Evolutionary conservation across 202 grass and related monocot species (phyloP).

Genomic region (Tripidium arundinaceum): DNA sequence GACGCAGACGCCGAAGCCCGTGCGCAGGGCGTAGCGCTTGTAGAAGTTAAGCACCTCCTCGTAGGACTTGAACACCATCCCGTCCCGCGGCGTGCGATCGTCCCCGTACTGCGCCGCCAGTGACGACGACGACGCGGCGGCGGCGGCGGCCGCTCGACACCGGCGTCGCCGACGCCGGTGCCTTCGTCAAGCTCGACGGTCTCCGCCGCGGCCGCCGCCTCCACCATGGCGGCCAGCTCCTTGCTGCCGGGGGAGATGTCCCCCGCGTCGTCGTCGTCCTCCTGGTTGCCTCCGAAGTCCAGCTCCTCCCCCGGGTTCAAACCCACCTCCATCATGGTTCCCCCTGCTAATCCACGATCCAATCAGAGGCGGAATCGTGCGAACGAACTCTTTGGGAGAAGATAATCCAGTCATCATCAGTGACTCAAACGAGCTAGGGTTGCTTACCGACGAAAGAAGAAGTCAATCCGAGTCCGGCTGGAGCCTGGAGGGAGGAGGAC

Average conservation of each 20-base stretch:
- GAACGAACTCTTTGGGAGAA: not conserved
- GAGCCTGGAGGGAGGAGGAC: not conserved
- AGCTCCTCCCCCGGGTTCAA: slow-evolving; percentile 35
- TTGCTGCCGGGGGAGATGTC: slow-evolving; percentile 40
- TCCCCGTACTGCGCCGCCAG: slow-evolving; percentile 29
- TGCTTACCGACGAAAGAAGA: slow-evolving; percentile 16
- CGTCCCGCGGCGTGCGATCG: slow-evolving; percentile 65
- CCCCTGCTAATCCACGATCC: slow-evolving; percentile 1
- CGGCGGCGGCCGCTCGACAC: slow-evolving; percentile 28
- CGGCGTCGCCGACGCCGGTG: not conserved
- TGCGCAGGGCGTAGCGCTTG: slow-evolving; percentile 74
- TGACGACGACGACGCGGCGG: not conserved
- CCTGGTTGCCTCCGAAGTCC: slow-evolving; percentile 25
- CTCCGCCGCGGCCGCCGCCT: slow-evolving; percentile 42
- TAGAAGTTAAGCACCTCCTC: slow-evolving; percentile 91
- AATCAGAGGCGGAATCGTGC: not conserved
- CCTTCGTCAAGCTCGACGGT: slow-evolving; percentile 40
- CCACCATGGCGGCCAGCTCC: slow-evolving; percentile 44
- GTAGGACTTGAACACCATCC: slow-evolving; percentile 87
- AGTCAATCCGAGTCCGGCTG: not conserved
- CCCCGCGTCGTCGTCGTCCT: slow-evolving; percentile 33
- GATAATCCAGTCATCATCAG: not conserved
- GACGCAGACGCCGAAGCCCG: slow-evolving; percentile 82
- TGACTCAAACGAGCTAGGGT: slow-evolving; percentile 24
- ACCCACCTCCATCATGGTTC: slow-evolving; percentile 33